Conservation (phyloP, 2,329 filamentous ascomycete genomes). For the Diaporthe amygdali region DNA sequence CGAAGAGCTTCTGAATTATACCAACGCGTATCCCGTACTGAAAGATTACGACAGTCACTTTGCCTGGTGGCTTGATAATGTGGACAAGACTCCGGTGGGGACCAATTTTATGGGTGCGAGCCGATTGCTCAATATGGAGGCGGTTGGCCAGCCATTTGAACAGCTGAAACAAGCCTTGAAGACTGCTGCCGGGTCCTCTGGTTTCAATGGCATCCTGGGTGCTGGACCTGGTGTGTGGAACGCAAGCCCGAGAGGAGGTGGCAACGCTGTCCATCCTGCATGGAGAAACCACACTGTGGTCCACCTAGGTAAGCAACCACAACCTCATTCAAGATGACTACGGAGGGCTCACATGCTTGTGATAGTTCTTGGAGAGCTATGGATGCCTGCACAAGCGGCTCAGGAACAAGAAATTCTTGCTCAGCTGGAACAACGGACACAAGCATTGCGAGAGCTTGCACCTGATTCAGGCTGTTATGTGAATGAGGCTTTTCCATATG, state of each 20-base stretch:
- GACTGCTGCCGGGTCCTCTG: neutral
- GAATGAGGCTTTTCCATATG: constrained; percentile 33
- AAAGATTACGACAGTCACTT: constrained; percentile 41
- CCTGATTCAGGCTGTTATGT: constrained; percentile 33
- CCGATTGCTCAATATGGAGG: constrained; percentile 45
- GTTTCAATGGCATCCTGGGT: neutral
- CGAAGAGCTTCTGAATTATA: neutral
- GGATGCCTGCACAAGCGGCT: neutral
- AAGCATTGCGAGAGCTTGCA: constrained; percentile 33
- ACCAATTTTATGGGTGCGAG: constrained; percentile 45
- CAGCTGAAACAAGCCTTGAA: neutral
- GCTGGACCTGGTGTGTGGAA: constrained; percentile 41
- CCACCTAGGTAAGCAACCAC: constrained; percentile 31
- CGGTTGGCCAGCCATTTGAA: constrained; percentile 31
- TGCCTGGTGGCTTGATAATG: constrained; percentile 42
- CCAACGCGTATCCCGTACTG: neutral
- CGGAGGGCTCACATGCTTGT: neutral
- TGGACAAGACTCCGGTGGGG: constrained; percentile 43
- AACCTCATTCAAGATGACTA: neutral
- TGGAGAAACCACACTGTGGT: constrained; percentile 51
- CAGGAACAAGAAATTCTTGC: neutral
- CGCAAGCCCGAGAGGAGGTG: constrained; percentile 48
- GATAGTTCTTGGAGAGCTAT: neutral
- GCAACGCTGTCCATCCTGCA: constrained; percentile 53
- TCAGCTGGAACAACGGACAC: neutral